Percentiles rank a stretch among this genome's conserved stretches.
phyloP scores from a whole-genome alignment of 2,329 filamentous ascomycete genomes.

The Neopestalotiopsis clavispora region DNA sequence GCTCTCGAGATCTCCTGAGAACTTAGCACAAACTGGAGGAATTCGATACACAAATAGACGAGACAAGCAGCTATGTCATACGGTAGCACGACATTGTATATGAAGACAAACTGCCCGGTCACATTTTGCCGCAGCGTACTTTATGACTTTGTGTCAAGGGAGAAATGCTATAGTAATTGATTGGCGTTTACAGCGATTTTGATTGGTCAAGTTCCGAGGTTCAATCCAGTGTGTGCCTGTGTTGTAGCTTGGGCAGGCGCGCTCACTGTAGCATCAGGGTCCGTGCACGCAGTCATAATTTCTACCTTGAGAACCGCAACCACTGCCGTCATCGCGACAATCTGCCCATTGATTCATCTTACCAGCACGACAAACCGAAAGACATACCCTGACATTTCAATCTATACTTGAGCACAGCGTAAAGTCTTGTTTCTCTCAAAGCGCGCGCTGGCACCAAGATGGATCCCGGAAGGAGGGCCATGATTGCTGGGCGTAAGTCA shows the following conservation, averaged over 20 bases:
- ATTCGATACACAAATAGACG: too few species aligned
- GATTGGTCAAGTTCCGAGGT: neutral
- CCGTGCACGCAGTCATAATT: neutral
- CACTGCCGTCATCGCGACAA: neutral
- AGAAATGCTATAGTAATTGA: neutral
- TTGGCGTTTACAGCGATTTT: neutral
- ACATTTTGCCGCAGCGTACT: too few species aligned
- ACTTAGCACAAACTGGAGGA: too few species aligned
- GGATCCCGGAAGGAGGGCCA: conserved; percentile 60
- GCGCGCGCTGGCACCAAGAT: conserved; percentile 37
- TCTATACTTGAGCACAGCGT: neutral
- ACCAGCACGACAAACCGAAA: neutral
- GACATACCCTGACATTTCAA: neutral
- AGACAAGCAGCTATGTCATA: too few species aligned
- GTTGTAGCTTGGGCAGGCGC: neutral
- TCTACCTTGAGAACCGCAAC: neutral
- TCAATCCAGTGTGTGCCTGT: neutral
- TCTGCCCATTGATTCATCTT: neutral
- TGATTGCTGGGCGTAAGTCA: conserved; percentile 56
- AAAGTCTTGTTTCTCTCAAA: neutral
- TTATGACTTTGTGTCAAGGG: too few species aligned
- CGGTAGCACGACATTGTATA: too few species aligned
- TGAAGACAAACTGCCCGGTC: too few species aligned
- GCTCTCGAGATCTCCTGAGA: too few species aligned
- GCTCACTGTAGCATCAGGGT: neutral